Evolutionary conservation across 2,329 filamentous ascomycete genomes (phyloP).

Genomic region (Trichophyton schoenleinii): DNA sequence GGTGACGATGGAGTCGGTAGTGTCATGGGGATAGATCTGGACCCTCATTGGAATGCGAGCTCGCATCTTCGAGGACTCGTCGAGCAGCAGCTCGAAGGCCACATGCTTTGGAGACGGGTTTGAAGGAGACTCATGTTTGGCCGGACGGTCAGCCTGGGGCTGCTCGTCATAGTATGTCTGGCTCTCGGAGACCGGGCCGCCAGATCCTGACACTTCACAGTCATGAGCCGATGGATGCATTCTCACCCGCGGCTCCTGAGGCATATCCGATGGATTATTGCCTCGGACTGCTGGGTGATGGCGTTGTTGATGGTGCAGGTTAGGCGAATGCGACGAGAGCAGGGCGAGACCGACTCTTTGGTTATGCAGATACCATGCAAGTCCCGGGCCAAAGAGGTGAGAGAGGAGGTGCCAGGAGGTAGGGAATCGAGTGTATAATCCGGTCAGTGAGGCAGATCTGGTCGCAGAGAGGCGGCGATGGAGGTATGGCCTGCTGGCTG

Average conservation of each 20-base stretch:
- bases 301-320: not conserved
- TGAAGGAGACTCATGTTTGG: conserved; percentile 27
- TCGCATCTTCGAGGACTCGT: conserved; percentile 44
- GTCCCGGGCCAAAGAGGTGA: not conserved
- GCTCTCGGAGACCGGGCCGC: not conserved
- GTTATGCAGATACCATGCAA: not conserved
- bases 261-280: not conserved
- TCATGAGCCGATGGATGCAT: conserved; percentile 1
- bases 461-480: not conserved
- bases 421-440: not conserved
- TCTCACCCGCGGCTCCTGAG: not conserved
- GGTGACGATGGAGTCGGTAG: conserved; percentile 92
- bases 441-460: not conserved
- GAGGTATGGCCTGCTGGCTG: not conserved
- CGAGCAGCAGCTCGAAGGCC: conserved; percentile 50
- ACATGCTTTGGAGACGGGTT: conserved; percentile 44
- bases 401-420: not conserved
- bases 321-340: not conserved
- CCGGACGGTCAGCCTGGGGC: not conserved
- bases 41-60: conserved; percentile 55
- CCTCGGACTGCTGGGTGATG: not conserved
- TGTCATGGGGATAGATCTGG: conserved; percentile 89
- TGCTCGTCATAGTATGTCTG: not conserved
- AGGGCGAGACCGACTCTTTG: not conserved
- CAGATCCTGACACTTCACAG: not conserved